Conservation (phyloP, 768 basidiomycete genomes). For the Lactarius deliciosus region DNA sequence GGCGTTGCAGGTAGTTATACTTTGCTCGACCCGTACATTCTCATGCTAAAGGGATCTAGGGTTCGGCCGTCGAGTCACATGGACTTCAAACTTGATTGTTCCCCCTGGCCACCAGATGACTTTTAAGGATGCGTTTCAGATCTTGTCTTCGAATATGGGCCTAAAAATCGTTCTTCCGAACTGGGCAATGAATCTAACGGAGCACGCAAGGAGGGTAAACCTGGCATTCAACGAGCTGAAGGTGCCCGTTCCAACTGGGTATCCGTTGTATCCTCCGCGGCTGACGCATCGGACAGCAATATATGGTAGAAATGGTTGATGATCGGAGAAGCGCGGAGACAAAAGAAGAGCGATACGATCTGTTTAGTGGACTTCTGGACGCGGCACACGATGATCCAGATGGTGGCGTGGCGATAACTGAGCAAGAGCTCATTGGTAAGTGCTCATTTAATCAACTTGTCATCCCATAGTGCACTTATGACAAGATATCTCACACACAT, state of each 20-base stretch:
- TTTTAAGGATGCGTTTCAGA: slow-evolving; percentile 50
- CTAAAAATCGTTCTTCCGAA: slow-evolving; percentile 42
- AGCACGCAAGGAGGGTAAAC: slow-evolving; percentile 35
- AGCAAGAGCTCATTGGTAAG: slow-evolving; percentile 32
- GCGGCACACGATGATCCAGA: slow-evolving; percentile 29
- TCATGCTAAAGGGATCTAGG: slow-evolving; percentile 29
- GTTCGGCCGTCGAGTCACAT: slow-evolving; percentile 52
- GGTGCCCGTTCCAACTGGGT: slow-evolving; percentile 32
- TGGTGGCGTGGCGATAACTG: slow-evolving; percentile 20
- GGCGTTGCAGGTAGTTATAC: slow-evolving; percentile 43
- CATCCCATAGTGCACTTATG: neutral
- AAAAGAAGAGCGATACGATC: slow-evolving; percentile 31
- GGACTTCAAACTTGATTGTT: slow-evolving; percentile 44
- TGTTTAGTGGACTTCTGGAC: slow-evolving; percentile 33
- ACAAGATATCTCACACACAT: neutral
- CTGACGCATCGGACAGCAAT: slow-evolving; percentile 22
- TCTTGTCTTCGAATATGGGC: slow-evolving; percentile 41
- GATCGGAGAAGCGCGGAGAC: slow-evolving; percentile 23
- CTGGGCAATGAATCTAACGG: slow-evolving; percentile 41
- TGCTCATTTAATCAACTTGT: neutral
- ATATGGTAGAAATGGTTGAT: slow-evolving; percentile 35
- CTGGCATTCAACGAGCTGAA: slow-evolving; percentile 46
- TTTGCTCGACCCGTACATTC: neutral
- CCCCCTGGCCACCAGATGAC: slow-evolving; percentile 48
- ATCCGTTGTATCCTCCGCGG: neutral